Evolutionary conservation across 2,329 filamentous ascomycete species (phyloP), one percentile per base, ranked within the genome.

Genomic region (Aspergillus aculeatus): DNA sequence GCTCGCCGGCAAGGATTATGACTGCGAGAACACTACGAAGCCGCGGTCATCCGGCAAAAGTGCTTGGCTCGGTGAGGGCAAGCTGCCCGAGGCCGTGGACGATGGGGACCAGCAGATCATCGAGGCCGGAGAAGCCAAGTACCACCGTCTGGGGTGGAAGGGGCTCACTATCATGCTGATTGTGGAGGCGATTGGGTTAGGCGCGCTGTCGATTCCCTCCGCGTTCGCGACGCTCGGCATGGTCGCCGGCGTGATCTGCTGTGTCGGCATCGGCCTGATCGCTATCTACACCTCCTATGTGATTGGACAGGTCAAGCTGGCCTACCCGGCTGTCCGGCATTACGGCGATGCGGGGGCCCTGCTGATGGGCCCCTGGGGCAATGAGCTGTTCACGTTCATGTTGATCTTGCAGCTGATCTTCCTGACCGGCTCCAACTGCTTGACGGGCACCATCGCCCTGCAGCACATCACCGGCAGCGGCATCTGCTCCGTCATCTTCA

Each of bases 131-230:
- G 51, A 57, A 31, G 54, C 54, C 11, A 65, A 59, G 32, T 68
- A 64, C 47, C 64, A 59, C 31, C 62, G 60, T 21, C 71, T 82
- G 29, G 75, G 82, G 52, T 84, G 82, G 82, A 80, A 82, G 67
- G 75, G 78, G 23, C 69, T 81, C 26, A 81, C 79, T 2, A 71
- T 81, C 32, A 78, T 80, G 59, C 68, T 81, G 56, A 80, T 81
- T 50, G 80, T 81, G 47, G 80, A 82, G 64, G 79, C 80, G 23
- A 81, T 81, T 57, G 78, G 79, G 9, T 73, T 82, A 21, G 80
- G 79, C 51, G 77, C 74, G 31, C 71, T 80, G 61, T 77, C 77
- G 56, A 69, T 80, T 32, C 77, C 79, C 9, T 75, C 71, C 50
- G 77, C 78, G 16, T 79, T 80, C 52, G 77, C 77, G 2, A 76